Evolutionary conservation across 371 early-diverging fungal genomes (phyloP), one percentile per base, ranked within the genome.

Genomic region (Zopfochytrium polystomum): DNA sequence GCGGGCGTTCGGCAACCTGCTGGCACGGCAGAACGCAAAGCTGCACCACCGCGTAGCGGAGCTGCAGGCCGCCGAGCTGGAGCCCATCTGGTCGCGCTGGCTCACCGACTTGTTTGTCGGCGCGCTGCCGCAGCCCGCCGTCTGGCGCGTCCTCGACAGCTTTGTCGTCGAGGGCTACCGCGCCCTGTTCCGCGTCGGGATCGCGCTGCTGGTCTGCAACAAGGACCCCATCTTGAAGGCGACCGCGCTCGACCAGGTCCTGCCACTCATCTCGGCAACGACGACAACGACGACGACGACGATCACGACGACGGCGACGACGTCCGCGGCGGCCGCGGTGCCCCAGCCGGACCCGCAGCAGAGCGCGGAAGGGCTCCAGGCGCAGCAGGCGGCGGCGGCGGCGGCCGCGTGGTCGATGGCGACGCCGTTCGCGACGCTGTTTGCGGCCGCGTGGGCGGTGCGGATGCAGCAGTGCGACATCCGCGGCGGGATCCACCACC

Each of bases 151-250:
- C 20, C 57, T 77, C 33, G 77, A 77, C 52, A 49, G 49, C 20
- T 77, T 68, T 55, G 20, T 75, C 5, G 47, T 77, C 30, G 77
- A 77, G 49, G 77, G 77, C 0, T 71, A 71, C 62, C 69, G 66
- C 38, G 62, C 70, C 7, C 50, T 75, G 15, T 64, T 68, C 32
- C 68, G 75, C 13, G 62, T 73, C 52, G 73, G 69, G 2, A 44
- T 73, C 1, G 75, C 67, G 5, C 26, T 68, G 25, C 34, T 77
- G 22, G 13, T 50, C 9, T 15, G 42, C 2, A 58, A 61, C 11
- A 59, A 60, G 29, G 61, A 51, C 44, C 55, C 26, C 0, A 32
- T 73, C 4, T 30, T 77, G 47, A 49, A 67, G 33, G 32, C 30
- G 23, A 38, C 58, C 23, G 54, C 63, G 18, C 20, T 67, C 7